A percentile compares a stretch with the other conserved stretches of the same genome.
Evolutionary conservation across 108 stramenopile species (phyloP).

Genomic region (Skeletonema grethae): DNA sequence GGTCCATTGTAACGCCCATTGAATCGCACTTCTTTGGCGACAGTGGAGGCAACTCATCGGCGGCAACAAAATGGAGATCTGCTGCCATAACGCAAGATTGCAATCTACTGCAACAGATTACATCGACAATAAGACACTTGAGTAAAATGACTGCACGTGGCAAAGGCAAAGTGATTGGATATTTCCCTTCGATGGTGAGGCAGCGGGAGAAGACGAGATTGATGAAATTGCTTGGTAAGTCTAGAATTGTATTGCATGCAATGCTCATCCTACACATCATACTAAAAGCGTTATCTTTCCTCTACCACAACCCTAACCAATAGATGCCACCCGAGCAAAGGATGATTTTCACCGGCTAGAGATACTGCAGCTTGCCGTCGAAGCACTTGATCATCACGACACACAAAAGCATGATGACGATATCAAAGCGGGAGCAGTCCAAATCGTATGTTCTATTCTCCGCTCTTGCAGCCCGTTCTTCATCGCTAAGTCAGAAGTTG

Average conservation of each 20-base stretch:
- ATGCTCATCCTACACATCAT: background rate
- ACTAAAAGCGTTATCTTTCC: background rate
- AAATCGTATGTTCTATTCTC: conserved; percentile 35
- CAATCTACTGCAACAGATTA: background rate
- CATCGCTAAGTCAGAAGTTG: conserved; percentile 30
- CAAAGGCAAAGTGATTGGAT: conserved; percentile 35
- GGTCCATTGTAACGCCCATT: background rate
- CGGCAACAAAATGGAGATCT: background rate
- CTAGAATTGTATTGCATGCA: background rate
- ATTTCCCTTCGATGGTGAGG: conserved; percentile 34
- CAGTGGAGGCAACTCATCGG: background rate
- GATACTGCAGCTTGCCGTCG: conserved; percentile 16
- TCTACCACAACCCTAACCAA: background rate
- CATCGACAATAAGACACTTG: background rate
- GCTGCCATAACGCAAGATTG: background rate
- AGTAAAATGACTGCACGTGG: conserved; percentile 12
- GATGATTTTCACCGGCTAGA: conserved; percentile 28
- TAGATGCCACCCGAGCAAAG: conserved; percentile 35
- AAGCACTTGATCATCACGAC: conserved; percentile 36
- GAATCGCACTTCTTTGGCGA: conserved; percentile 2
- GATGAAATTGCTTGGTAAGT: conserved; percentile 39
- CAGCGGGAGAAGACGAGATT: conserved; percentile 26
- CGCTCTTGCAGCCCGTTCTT: conserved; percentile 41
- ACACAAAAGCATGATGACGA: conserved; percentile 29
- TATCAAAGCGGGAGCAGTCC: conserved; percentile 32